Evolutionary conservation across 306 rosid species (phyloP), one percentile per base, ranked within the genome.

Genomic region (Lathyrus sativus): DNA sequence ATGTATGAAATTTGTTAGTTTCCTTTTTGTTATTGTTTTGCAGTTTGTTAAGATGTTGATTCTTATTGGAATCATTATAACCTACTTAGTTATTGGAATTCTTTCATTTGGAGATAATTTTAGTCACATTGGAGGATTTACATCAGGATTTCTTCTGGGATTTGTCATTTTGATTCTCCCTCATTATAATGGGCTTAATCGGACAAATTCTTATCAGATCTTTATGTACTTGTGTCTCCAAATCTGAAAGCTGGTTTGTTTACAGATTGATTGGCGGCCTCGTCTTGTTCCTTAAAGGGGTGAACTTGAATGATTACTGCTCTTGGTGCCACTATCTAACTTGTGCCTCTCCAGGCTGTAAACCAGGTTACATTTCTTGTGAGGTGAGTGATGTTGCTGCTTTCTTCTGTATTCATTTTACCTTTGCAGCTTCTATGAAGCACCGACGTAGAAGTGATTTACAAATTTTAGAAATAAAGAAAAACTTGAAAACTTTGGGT

Each of bases 141-240:
- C 82, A 57, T 73, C 95, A 48, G 92, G 92, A 54, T 88, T 88
- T 85, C 89, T 91, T 74, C 89, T 88, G 76, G 96, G 96, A n/a
- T 85, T 86, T 59, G 77, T 86, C 70, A 67, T 85, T 62, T 50
- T 88, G 75, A 78, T 88, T 70, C 88, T 88, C 5, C 91, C 92
- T 53, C 92, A 88, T 56, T 48, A 19, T 19, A 19, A 19, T 19
- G 22, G 22, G 22, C 22, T 19, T 19, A 19, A 19, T 19, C 22
- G 0, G 1, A 19, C 22, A 0, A 19, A 19, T 0, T 19, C 80
- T 70, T 57, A 4, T 42, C 4, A 17, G 11, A 11, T 65, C 70
- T 44, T 26, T 31, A 51, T 14, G 29, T 26, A 48, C 37, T 18
- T 2, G n/a, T 19, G 19, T 28, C 71, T 49, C 61, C 68, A 61